A percentile compares a stretch with the other conserved stretches of the same genome.
Conservation (phyloP, 2,329 filamentous ascomycete genomes). For the Coleophoma crateriformis region DNA sequence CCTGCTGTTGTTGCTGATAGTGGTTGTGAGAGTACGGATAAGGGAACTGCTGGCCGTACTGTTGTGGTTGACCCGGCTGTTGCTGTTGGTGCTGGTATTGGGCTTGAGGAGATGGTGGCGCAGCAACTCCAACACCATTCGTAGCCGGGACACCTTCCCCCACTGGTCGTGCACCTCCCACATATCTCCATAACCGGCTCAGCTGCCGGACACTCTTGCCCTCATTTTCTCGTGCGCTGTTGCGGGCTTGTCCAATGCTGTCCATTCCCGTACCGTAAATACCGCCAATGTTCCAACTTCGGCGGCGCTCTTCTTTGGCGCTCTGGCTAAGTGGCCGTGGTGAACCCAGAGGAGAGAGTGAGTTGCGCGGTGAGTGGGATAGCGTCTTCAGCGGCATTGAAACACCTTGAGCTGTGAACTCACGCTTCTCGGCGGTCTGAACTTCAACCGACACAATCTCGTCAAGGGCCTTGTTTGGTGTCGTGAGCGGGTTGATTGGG, state of each 20-base stretch:
- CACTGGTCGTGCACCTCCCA: slow-evolving; percentile 2
- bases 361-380: not conserved
- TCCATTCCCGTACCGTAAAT: not conserved
- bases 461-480: slow-evolving; percentile 2
- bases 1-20: not conserved
- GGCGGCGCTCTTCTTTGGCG: not conserved
- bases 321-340: not conserved
- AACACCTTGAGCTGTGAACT: slow-evolving; percentile 10
- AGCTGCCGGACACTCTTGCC: slow-evolving; percentile 4
- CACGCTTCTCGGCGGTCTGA: slow-evolving; percentile 10
- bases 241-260: not conserved
- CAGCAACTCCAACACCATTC: not conserved
- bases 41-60: not conserved
- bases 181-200: slow-evolving; percentile 6
- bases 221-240: slow-evolving; percentile 1
- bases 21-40: not conserved
- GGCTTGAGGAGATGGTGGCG: not conserved
- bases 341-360: not conserved
- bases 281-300: not conserved
- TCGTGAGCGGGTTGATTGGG: not conserved
- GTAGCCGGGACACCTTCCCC: slow-evolving; percentile 1
- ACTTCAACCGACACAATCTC: slow-evolving; percentile 8
- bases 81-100: no score
- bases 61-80: not conserved
- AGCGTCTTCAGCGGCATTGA: slow-evolving; percentile 2